Conservation (phyloP, 352 stramenopile species). For the Phytophthora nicotianae region DNA sequence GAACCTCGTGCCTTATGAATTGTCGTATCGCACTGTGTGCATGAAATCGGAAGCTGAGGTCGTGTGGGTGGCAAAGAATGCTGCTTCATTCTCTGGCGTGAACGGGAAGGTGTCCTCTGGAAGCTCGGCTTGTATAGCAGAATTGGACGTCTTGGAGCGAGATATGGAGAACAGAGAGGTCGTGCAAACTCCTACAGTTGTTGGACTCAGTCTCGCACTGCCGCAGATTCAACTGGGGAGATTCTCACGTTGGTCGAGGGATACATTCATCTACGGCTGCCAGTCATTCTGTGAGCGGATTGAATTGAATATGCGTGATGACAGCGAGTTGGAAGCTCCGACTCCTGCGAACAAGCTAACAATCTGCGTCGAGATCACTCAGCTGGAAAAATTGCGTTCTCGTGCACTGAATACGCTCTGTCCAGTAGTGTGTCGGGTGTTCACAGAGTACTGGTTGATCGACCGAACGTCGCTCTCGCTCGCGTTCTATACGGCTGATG, state of each 20-base stretch:
- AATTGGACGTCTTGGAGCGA: conserved; percentile 73
- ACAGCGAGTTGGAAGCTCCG: conserved; percentile 26
- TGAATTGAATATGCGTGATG: conserved; percentile 61
- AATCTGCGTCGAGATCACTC: conserved; percentile 64
- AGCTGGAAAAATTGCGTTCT: conserved; percentile 53
- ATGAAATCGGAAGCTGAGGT: conserved; percentile 77
- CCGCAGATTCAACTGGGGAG: conserved; percentile 59
- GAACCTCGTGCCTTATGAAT: conserved; percentile 76
- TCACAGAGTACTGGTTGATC: conserved; percentile 87
- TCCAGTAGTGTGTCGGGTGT: conserved; percentile 72
- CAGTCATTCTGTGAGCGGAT: conserved; percentile 68
- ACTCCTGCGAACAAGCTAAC: conserved; percentile 58
- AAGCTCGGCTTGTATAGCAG: conserved; percentile 57
- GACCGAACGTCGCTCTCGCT: conserved; percentile 78
- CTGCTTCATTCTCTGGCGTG: conserved; percentile 68
- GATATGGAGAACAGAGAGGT: conserved; percentile 38
- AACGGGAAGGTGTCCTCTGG: conserved; percentile 62
- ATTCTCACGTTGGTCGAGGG: conserved; percentile 61
- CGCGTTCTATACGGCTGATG: conserved; percentile 67
- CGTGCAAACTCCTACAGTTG: conserved; percentile 57
- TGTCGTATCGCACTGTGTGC: conserved; percentile 77
- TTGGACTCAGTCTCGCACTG: conserved; percentile 76
- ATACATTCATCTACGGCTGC: conserved; percentile 75
- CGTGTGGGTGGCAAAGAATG: conserved; percentile 65
- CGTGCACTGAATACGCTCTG: conserved; percentile 52